Base-by-base conservation (phyloP, 257 asterid genomes). In the Solanum sitiens region DNA sequence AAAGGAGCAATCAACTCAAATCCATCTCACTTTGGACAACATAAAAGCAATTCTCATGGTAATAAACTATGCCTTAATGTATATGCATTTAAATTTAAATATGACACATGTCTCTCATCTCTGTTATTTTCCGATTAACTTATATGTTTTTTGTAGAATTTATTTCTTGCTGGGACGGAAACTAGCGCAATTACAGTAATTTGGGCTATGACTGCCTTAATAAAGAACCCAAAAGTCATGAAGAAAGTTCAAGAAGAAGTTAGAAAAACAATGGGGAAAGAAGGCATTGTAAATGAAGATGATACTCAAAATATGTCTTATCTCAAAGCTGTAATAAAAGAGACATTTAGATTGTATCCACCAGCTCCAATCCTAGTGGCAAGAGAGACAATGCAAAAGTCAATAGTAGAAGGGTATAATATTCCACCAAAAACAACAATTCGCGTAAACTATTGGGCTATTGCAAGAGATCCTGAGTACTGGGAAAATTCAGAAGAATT, bases 41-140 rank as follows among this genome's bases (percentile, higher is more conserved):
- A 72, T 90, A 21, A 90, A 90, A 12, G 91, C 90, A 3, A 11
- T 90, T 9, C 84, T 90, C 56, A 80, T 86, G 88, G 88, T 86
- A 71, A 86, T 35, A 4, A 72, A 72, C 11, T 33, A 8, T 33
- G 45, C 27, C 18, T 72, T 16, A 72, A 25, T 25, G 35, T 67
- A n/a, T 4, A 2, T 0, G 25, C 11, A 2, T 59, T 20, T 59
- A 1, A n/a, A n/a, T 63, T 67, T 50, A 50, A 50, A 50, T 16
- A 50, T 15, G 0, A 50, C 0, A 6, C 61, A 50, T 16, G 1
- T 50, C 23, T 50, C 7, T 33, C 27, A 3, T 18, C 21, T 18
- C 6, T 32, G 21, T 50, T 15, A 50, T 74, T 74, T 74, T 11
- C 47, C 2, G 11, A 0, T 44, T 18, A 11, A 21, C 7, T 75